phyloP scores from a whole-genome alignment of 495 filamentous ascomycete genomes.

The Penicillium crystallinum region DNA sequence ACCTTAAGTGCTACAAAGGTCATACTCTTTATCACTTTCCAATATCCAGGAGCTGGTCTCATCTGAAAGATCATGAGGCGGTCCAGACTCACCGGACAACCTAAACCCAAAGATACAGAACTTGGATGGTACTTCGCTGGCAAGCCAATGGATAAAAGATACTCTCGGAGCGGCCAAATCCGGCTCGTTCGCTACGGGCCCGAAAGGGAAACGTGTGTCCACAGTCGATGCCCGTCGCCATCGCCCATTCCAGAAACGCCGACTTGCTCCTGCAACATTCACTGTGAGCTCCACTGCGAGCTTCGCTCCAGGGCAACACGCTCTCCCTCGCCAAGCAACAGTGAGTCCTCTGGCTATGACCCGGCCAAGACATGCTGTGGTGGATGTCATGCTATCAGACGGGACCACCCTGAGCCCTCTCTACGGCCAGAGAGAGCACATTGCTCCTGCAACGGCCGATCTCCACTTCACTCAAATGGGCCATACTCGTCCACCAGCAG shows the following conservation, averaged over 20 bases:
- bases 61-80: neutral
- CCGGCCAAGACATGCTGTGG: neutral
- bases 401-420: neutral
- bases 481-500: neutral
- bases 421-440: neutral
- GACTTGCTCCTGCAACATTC: neutral
- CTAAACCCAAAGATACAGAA: neutral
- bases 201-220: neutral
- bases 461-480: neutral
- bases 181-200: neutral
- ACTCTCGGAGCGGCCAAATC: neutral
- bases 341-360: neutral
- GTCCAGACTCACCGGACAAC: conserved; percentile 1
- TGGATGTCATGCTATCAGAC: neutral
- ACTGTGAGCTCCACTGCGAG: neutral
- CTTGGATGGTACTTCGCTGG: conserved; percentile 2
- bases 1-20: neutral
- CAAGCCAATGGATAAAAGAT: neutral
- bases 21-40: neutral
- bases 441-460: neutral
- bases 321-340: neutral
- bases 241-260: neutral
- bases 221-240: conserved; percentile 2
- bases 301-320: neutral
- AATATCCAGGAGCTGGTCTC: neutral